Conservation (phyloP, 495 filamentous ascomycete genomes). For the Xylaria venustula region DNA sequence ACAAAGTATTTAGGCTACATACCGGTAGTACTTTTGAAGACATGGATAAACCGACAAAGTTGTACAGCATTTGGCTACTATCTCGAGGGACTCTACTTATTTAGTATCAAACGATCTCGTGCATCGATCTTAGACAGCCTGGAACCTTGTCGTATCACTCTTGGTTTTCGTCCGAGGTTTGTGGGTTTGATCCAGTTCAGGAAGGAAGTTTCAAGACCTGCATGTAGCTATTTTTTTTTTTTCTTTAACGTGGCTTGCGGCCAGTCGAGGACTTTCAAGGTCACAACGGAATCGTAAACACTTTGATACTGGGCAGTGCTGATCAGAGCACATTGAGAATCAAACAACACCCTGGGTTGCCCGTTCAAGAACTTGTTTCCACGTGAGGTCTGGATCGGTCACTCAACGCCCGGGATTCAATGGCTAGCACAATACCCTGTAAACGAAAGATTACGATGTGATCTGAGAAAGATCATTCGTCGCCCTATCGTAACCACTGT, state of each 20-base stretch:
- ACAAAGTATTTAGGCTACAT: neutral
- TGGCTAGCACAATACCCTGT: neutral
- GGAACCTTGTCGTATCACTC: slow-evolving; percentile 10
- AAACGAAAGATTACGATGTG: neutral
- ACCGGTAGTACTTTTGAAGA: neutral
- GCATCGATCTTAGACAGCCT: neutral
- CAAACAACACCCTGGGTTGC: neutral
- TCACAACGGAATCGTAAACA: neutral
- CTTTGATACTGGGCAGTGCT: slow-evolving; percentile 2
- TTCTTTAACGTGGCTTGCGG: slow-evolving; percentile 3
- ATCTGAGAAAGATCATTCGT: slow-evolving; percentile 13
- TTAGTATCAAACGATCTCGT: neutral
- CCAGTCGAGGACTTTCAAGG: slow-evolving; percentile 1
- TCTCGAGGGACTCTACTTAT: neutral
- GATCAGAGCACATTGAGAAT: neutral
- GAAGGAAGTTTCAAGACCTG: slow-evolving; percentile 16
- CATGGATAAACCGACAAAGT: neutral
- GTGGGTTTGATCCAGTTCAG: slow-evolving; percentile 10
- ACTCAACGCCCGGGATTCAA: neutral
- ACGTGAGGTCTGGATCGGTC: neutral
- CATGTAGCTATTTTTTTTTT: slow-evolving; percentile 7
- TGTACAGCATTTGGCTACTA: neutral
- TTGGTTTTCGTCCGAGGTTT: slow-evolving; percentile 11
- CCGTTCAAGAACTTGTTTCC: slow-evolving; percentile 7
- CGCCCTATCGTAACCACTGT: slow-evolving; percentile 12